Evolutionary conservation across 805 yeast species (phyloP).

Genomic region (Kuraishia capsulata): DNA sequence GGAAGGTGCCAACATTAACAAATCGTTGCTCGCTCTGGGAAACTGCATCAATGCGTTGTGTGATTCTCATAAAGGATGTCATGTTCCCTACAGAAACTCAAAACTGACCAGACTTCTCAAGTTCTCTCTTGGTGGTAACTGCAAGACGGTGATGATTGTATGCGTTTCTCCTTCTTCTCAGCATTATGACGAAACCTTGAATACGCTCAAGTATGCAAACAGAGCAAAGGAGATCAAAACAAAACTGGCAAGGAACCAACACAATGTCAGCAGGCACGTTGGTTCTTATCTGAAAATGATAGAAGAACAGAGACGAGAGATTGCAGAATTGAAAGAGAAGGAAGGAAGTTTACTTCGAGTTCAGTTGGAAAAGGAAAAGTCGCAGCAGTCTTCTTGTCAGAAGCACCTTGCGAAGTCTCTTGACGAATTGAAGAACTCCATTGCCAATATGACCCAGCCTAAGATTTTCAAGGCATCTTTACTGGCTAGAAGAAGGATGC

Average conservation of each 20-base stretch:
- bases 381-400: slow-evolving; percentile 25
- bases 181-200: slow-evolving; percentile 90
- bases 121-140: slow-evolving; percentile 88
- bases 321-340: slow-evolving; percentile 53
- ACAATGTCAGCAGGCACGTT: slow-evolving; percentile 71
- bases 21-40: slow-evolving; percentile 74
- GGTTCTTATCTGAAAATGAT: slow-evolving; percentile 80
- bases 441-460: not conserved
- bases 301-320: slow-evolving; percentile 68
- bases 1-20: slow-evolving; percentile 93
- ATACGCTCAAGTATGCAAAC: slow-evolving; percentile 85
- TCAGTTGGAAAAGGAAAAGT: slow-evolving; percentile 24
- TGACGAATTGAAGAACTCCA: slow-evolving; percentile 2
- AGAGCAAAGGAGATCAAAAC: slow-evolving; percentile 89
- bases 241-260: slow-evolving; percentile 63
- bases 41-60: slow-evolving; percentile 91
- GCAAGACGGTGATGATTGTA: slow-evolving; percentile 93
- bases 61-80: slow-evolving; percentile 55
- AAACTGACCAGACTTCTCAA: slow-evolving; percentile 80
- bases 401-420: slow-evolving; percentile 21
- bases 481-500: slow-evolving; percentile 17
- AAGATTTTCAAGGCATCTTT: slow-evolving; percentile 1
- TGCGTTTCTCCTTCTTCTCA: slow-evolving; percentile 81
- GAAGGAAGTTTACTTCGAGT: slow-evolving; percentile 34
- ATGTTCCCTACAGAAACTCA: slow-evolving; percentile 87